Evolutionary conservation across 345 rosid species (phyloP).

Genomic region (Brassica juncea): DNA sequence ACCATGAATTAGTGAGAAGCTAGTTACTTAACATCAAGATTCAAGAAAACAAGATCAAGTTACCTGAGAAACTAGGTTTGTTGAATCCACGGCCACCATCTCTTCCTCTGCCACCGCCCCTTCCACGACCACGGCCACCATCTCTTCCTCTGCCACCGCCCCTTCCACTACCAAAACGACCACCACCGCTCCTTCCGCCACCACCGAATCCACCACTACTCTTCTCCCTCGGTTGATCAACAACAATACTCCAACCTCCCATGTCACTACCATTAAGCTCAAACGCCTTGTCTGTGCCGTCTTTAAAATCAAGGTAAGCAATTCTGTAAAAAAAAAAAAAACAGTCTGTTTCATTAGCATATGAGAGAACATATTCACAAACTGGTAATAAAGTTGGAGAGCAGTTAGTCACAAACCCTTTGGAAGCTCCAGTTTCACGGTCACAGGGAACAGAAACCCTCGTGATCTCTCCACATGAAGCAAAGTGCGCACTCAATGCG

Average conservation of each 20-base stretch:
- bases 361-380: background rate
- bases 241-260: constrained; percentile 47
- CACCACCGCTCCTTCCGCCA: constrained; percentile 40
- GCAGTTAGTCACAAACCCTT: constrained; percentile 58
- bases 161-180: constrained; percentile 29
- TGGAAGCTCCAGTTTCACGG: constrained; percentile 62
- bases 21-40: background rate
- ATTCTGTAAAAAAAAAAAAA: constrained; percentile 42
- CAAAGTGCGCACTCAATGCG: constrained; percentile 60
- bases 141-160: constrained; percentile 46
- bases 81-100: constrained; percentile 40
- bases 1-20: background rate
- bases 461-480: constrained; percentile 66
- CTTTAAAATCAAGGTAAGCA: constrained; percentile 68
- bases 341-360: background rate
- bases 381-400: background rate
- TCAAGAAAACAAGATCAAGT: constrained; percentile 4
- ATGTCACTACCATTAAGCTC: constrained; percentile 62
- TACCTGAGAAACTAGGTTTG: constrained; percentile 35
- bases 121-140: constrained; percentile 36
- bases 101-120: constrained; percentile 42
- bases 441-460: constrained; percentile 67
- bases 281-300: constrained; percentile 57
- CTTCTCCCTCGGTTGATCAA: constrained; percentile 60
- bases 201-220: constrained; percentile 44